These are phyloP conservation scores for Neofusicoccum sp. DNA, from an alignment of 2,329 filamentous ascomycete species.

Conservation along the genomic window DNA sequence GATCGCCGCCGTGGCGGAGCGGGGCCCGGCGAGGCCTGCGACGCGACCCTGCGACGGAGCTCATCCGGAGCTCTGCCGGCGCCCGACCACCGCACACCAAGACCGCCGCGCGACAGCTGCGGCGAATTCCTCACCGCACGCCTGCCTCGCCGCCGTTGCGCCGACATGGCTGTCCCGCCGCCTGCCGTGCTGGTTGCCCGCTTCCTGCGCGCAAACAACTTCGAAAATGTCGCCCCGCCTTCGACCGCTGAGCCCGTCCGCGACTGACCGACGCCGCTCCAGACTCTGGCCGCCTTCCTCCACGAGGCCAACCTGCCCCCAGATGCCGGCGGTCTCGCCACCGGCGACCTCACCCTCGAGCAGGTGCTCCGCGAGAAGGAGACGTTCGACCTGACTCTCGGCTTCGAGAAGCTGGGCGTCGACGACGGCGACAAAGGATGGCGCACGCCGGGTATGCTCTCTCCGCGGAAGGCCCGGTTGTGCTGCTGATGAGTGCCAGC, in stretches of 20 bases:
- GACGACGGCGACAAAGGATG: constrained; percentile 46
- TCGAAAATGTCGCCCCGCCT: constrained; percentile 34
- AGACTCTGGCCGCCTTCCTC: constrained; percentile 60
- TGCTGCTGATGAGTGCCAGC: constrained; percentile 33
- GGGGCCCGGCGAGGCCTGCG: too few relatives aligned
- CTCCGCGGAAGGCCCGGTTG: not conserved
- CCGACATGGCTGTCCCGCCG: constrained; percentile 27
- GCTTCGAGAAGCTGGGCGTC: constrained; percentile 55
- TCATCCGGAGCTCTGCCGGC: too few relatives aligned
- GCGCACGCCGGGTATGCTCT: constrained; percentile 45
- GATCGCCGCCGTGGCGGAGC: too few relatives aligned
- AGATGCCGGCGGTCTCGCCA: constrained; percentile 46
- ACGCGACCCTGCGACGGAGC: too few relatives aligned
- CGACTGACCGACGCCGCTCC: constrained; percentile 15
- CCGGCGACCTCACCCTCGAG: constrained; percentile 56
- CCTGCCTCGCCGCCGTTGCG: not conserved
- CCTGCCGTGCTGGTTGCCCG: constrained; percentile 43
- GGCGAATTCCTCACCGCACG: too few relatives aligned
- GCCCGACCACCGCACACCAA: not conserved
- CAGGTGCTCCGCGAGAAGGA: constrained; percentile 61
- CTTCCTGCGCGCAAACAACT: constrained; percentile 41
- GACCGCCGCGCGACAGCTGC: not conserved
- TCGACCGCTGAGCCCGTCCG: not conserved
- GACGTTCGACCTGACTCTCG: constrained; percentile 54
- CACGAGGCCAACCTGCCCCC: constrained; percentile 54